phyloP scores from a whole-genome alignment of 768 basidiomycete genomes.

The Udeniomyces megalosporus region DNA sequence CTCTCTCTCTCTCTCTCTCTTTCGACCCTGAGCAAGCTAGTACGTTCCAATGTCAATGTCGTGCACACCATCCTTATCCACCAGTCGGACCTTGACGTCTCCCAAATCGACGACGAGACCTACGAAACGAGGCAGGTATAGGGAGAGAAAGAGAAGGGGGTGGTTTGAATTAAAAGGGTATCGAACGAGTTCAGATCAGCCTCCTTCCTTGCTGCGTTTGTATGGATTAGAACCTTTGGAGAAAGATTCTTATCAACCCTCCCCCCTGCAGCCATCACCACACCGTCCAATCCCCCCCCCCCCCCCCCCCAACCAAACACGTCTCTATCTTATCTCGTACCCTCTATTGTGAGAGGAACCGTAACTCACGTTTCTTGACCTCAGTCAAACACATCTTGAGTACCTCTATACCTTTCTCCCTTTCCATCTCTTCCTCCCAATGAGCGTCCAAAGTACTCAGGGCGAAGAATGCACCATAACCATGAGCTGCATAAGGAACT shows the following conservation, averaged over 20 bases:
- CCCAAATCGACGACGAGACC: conserved; percentile 16
- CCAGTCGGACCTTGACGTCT: conserved; percentile 69
- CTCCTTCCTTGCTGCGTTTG: not conserved
- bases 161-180: too few relatives aligned
- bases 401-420: conserved; percentile 72
- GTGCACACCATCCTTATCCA: conserved; percentile 78
- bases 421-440: conserved; percentile 68
- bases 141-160: not conserved
- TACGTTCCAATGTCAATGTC: conserved; percentile 45
- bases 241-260: not conserved
- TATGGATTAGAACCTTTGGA: too few relatives aligned
- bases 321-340: too few relatives aligned
- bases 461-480: conserved; percentile 84
- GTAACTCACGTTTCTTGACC: conserved; percentile 51
- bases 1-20: conserved; percentile 2
- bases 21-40: conserved; percentile 5
- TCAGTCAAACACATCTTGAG: conserved; percentile 77
- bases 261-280: conserved; percentile 28
- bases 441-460: conserved; percentile 85
- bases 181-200: too few relatives aligned
- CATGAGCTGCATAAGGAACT: conserved; percentile 87
- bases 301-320: not conserved
- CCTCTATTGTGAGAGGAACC: too few relatives aligned
- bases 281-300: not conserved
- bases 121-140: not conserved